A percentile compares a stretch with the other conserved stretches of the same genome.
These are phyloP conservation scores for Penicilliopsis zonata DNA, from an alignment of 495 filamentous ascomycete species.

Conservation along the genomic window DNA sequence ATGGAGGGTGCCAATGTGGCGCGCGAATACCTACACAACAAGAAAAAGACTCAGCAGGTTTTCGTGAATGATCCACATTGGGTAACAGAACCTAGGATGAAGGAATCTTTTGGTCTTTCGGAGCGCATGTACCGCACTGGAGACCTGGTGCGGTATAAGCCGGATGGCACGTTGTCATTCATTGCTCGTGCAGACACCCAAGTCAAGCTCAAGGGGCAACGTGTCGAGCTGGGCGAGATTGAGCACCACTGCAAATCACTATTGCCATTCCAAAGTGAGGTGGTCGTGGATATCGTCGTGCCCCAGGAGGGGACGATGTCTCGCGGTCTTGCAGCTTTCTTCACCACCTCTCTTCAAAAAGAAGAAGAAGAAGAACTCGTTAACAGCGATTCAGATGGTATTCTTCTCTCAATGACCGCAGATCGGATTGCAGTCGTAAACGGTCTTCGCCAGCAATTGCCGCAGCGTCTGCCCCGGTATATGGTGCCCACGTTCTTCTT, in stretches of 20 bases:
- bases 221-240: conserved; percentile 55
- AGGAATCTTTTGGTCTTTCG: conserved; percentile 12
- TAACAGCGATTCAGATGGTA: conserved; percentile 10
- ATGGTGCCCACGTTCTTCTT: conserved; percentile 56
- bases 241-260: conserved; percentile 38
- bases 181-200: conserved; percentile 52
- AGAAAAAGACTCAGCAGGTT: conserved; percentile 39
- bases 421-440: conserved; percentile 18
- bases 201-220: conserved; percentile 53
- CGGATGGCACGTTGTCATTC: conserved; percentile 36
- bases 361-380: conserved; percentile 9
- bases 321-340: conserved; percentile 31
- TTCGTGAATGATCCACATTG: conserved; percentile 46
- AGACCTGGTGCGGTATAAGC: conserved; percentile 40
- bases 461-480: conserved; percentile 30
- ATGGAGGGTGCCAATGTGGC: conserved; percentile 53
- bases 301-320: conserved; percentile 21
- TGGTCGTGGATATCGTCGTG: conserved; percentile 30
- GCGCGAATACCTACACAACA: conserved; percentile 44
- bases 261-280: conserved; percentile 21
- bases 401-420: conserved; percentile 23
- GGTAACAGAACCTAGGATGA: conserved; percentile 15
- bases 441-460: conserved; percentile 20
- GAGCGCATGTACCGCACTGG: conserved; percentile 37
- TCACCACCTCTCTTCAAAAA: conserved; percentile 17